Percentiles rank a stretch among this genome's conserved stretches.
Evolutionary conservation across 2,329 filamentous ascomycete genomes (phyloP).

Genomic region (Pseudocercospora pini-densiflorae): DNA sequence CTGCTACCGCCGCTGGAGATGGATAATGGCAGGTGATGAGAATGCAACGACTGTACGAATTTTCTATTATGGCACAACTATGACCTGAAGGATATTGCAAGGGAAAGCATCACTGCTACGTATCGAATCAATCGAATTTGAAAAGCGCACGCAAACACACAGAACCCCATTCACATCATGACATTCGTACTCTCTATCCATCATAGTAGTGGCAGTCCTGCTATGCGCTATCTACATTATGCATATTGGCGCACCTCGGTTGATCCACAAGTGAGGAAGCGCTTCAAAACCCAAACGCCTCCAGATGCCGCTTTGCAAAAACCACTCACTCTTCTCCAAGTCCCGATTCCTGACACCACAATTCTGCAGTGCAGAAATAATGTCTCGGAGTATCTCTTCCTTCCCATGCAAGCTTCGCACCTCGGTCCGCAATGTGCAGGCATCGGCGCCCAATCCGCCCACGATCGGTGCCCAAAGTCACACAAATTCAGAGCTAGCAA

Average conservation of each 20-base stretch:
- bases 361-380: neutral
- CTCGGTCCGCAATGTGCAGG: slow-evolving; percentile 2
- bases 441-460: slow-evolving; percentile 1
- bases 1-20: neutral
- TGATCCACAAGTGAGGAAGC: neutral
- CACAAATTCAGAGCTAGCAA: neutral
- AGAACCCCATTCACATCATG: neutral
- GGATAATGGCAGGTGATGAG: slow-evolving; percentile 16
- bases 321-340: slow-evolving; percentile 7
- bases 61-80: neutral
- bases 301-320: slow-evolving; percentile 19
- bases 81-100: neutral
- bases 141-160: neutral
- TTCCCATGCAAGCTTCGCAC: neutral
- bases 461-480: slow-evolving; percentile 9
- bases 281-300: slow-evolving; percentile 19
- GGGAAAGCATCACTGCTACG: neutral
- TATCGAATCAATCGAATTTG: neutral
- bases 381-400: slow-evolving; percentile 10
- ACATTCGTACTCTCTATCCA: neutral
- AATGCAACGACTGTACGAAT: slow-evolving; percentile 15
- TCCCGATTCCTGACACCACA: neutral
- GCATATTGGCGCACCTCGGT: neutral
- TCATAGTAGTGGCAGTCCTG: neutral
- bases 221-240: neutral